These are phyloP conservation scores for Leptographium galeiforme DNA, from an alignment of 2,329 filamentous ascomycete species.

Conservation along the genomic window DNA sequence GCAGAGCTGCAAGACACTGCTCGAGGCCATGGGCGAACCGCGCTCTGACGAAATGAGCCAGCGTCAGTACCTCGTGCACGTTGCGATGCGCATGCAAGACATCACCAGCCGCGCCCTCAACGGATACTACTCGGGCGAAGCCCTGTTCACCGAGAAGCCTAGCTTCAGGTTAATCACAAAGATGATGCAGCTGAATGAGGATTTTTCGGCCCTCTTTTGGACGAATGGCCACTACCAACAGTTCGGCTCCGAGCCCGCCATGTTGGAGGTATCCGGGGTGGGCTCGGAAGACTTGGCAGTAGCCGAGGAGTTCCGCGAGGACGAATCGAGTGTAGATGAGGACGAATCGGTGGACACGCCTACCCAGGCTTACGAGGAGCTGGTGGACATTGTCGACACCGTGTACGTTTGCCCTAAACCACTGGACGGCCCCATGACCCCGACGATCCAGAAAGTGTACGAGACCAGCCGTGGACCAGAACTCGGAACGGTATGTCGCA, in stretches of 20 bases:
- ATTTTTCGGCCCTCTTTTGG: constrained; percentile 18
- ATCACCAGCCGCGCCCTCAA: constrained; percentile 20
- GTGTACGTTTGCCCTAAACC: constrained; percentile 13
- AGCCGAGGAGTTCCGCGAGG: no score
- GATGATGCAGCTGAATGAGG: constrained; percentile 23
- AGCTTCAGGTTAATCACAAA: constrained; percentile 24
- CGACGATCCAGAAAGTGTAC: constrained; percentile 30
- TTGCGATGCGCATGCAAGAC: constrained; percentile 18
- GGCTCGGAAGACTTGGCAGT: no score
- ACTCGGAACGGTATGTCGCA: constrained; percentile 34
- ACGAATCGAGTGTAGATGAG: neutral
- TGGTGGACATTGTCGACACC: constrained; percentile 16
- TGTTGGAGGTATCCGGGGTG: no score
- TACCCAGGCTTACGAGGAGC: constrained; percentile 9
- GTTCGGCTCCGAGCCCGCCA: neutral
- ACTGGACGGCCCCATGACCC: constrained; percentile 21
- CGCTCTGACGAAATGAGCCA: constrained; percentile 18
- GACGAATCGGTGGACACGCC: neutral
- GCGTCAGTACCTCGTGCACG: constrained; percentile 19
- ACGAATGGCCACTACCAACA: constrained; percentile 16
- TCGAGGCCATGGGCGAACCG: constrained; percentile 19
- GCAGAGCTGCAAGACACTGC: constrained; percentile 1
- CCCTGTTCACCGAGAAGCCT: constrained; percentile 15
- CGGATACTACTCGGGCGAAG: constrained; percentile 19
- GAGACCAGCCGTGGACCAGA: constrained; percentile 35